Evolutionary conservation across 139 green algal species (phyloP), one percentile per base, ranked within the genome.

Genomic region (Chlorella vulgaris): DNA sequence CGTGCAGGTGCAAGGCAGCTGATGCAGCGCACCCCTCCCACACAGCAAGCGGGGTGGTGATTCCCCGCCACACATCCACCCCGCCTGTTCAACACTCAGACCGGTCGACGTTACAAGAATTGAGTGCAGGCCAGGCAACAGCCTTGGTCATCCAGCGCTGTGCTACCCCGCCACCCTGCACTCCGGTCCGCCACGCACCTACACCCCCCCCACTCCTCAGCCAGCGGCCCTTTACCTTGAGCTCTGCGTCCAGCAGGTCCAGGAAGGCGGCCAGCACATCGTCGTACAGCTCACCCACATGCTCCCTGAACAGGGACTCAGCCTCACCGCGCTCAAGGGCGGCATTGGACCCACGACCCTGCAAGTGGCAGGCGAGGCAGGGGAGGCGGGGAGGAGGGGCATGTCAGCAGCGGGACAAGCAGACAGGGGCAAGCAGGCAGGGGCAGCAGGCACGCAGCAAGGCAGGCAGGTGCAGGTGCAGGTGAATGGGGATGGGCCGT

Each of bases 301-400:
- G 82, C 33, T 86, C 75, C 7, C 61, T 60, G 82, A 92, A 92
- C 55, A 91, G 61, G 7, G 18, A 24, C 78, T 88, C 78, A 40
- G 67, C 55, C 66, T 86, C 76, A n/a, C 61, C 39, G 0, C 47
- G 39, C 15, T 74, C 66, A 19, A 92, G 70, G 0, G 51, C 74
- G 3, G 70, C 10, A 78, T 86, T 74, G 53, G 22, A 74, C 53
- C 79, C 86, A 4, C 89, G 67, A 2, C 81, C 79, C 81, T 91
- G 84, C 61, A 68, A 69, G 5, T 8, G 7, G 29, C 8, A 71
- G 53, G 33, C 3, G 1, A 0, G 33, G 60, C 7, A 50, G 36
- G 8, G 51, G 28, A 19, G 33, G 31, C 19, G 36, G 39, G 0
- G 42, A 5, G 38, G 1, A 3, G 28, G 26, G 42, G 40, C 10